Evolutionary conservation across 1,139 yeast species (phyloP).

Genomic region (Debaryomycetaceae sp.): DNA sequence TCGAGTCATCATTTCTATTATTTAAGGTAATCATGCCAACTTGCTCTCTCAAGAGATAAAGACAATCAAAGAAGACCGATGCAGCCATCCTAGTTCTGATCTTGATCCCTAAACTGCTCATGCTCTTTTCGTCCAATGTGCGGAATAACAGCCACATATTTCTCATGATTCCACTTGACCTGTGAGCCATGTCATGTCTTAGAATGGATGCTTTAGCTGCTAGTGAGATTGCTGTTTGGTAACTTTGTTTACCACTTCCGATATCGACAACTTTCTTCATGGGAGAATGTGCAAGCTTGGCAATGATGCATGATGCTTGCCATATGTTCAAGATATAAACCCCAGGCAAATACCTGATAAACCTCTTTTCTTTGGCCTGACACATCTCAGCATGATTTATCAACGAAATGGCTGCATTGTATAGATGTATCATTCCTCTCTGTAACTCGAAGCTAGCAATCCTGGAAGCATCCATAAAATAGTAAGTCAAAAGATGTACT

Average conservation of each 20-base stretch:
- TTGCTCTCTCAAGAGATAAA: conserved; percentile 78
- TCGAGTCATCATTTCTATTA: conserved; percentile 26
- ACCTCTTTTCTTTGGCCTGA: conserved; percentile 55
- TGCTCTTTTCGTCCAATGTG: conserved; percentile 45
- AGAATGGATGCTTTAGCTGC: conserved; percentile 79
- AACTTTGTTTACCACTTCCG: conserved; percentile 68
- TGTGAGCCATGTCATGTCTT: conserved; percentile 87
- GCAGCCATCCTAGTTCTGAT: conserved; percentile 87
- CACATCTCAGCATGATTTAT: conserved; percentile 65
- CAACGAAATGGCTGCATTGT: conserved; percentile 72
- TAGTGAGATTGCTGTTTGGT: conserved; percentile 64
- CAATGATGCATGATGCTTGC: conserved; percentile 88
- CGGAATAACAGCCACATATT: conserved; percentile 89
- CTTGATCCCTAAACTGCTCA: conserved; percentile 42
- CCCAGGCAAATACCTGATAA: conserved; percentile 78
- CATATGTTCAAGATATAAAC: conserved; percentile 77
- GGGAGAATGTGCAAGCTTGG: conserved; percentile 73
- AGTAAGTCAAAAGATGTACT: conserved; percentile 75
- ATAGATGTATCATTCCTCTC: conserved; percentile 71
- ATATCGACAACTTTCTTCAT: conserved; percentile 64
- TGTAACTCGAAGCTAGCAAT: conserved; percentile 61
- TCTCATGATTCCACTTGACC: conserved; percentile 91
- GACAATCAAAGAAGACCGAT: conserved; percentile 84
- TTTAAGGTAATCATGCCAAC: conserved; percentile 77
- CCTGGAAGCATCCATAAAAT: conserved; percentile 64